Percentiles rank a stretch among this genome's conserved stretches.
Conservation (phyloP, 2,329 filamentous ascomycete species). For the Pseudogymnoascus sp. region DNA sequence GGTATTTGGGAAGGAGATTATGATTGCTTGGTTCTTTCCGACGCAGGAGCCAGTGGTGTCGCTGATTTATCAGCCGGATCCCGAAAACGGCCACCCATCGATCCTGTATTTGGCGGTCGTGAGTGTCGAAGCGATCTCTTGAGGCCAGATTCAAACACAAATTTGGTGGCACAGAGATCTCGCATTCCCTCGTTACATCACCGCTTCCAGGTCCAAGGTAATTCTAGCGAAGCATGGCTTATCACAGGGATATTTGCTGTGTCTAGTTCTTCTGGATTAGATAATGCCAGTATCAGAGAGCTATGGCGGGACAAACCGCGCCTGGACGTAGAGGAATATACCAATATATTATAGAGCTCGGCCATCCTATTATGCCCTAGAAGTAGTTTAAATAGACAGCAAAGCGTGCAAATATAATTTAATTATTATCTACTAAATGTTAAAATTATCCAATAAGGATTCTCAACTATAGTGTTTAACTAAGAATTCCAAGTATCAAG, state of each 20-base stretch:
- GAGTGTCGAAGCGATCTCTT: conserved; percentile 15
- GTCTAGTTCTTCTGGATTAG: not conserved
- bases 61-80: not conserved
- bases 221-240: not conserved
- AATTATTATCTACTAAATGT: not conserved
- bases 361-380: not conserved
- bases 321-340: not conserved
- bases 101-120: not conserved
- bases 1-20: not conserved
- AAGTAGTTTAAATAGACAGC: not conserved
- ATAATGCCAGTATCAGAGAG: not conserved
- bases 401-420: not conserved
- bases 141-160: conserved; percentile 32
- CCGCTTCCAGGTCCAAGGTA: not conserved
- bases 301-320: not conserved
- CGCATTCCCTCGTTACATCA: conserved; percentile 23
- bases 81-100: not conserved
- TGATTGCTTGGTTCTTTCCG: conserved; percentile 17
- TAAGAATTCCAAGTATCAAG: conserved; percentile 11
- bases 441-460: not conserved
- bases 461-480: not conserved
- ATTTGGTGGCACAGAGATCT: conserved; percentile 25
- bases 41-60: conserved; percentile 16
- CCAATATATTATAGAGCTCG: not conserved
- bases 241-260: not conserved